Evolutionary conservation across 768 basidiomycete species (phyloP), one percentile per base, ranked within the genome.

Genomic region (Pleurotus eryngii): DNA sequence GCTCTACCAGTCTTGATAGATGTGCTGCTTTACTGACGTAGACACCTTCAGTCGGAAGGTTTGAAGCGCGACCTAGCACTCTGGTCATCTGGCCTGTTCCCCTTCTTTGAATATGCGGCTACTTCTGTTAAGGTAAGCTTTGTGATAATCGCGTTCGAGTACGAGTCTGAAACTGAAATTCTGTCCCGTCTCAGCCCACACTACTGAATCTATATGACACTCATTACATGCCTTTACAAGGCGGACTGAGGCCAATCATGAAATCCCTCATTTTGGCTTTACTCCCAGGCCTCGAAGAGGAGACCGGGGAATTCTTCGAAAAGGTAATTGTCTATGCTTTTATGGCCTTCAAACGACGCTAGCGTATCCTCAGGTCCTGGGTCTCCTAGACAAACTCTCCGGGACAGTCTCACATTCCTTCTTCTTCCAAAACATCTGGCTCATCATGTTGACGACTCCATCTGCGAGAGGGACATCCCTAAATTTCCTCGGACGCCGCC

Each of bases 21-120:
- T 26, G 11, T 18, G 42, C 56, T 18, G 42, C 56, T 22, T 55
- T 26, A 57, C 30, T 24, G 35, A 47, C 35, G 35, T 20, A 57
- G 14, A 46, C 50, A 11, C 57, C 30, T 56, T 3, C 62, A 97
- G 95, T 81, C 84, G 2, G 96, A 95, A 64, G 95, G 96, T 8
- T 70, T 99, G 43, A 82, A 82, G 61, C 81, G 84, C 43, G 97
- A 99, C 72, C 78, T 99, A 2, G 80, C 90, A 3, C 76, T 98
- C 17, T 99, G 97, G 97, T 94, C 93, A 0, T 88, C 94, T 3
- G 97, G 97, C 5, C 72, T 99, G 4, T 98, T 99, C 69, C 97
- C 97, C 0, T 98, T 98, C 83, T 98, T 98, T 65, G 94, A 98
- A 73, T 98, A 94, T 70, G 94, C 97, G 8, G 89, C 96, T n/a